phyloP scores from a whole-genome alignment of 2,329 filamentous ascomycete species.

The Cyphellophora europaea region DNA sequence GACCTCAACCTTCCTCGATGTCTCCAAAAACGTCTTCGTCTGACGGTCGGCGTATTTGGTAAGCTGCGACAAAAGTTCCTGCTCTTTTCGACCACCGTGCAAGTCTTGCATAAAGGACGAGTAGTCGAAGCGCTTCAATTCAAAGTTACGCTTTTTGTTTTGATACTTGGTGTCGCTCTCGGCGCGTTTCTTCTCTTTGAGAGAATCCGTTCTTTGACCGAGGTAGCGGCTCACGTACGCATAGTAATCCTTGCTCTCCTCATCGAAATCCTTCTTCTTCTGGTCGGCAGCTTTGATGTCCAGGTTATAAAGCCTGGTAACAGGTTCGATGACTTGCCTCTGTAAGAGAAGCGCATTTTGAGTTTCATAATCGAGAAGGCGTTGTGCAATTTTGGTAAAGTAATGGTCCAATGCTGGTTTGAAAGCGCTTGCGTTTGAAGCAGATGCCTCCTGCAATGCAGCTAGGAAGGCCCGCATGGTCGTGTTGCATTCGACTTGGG shows the following conservation, averaged over 20 bases:
- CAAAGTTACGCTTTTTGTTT: constrained; percentile 84
- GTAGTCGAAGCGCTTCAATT: constrained; percentile 96
- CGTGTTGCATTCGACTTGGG: constrained; percentile 78
- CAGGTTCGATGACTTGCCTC: constrained; percentile 87
- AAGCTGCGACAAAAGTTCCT: constrained; percentile 87
- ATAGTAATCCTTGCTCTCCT: constrained; percentile 98
- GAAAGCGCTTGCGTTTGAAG: constrained; percentile 91
- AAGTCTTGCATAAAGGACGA: constrained; percentile 98
- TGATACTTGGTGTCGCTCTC: constrained; percentile 97
- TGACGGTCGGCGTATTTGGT: constrained; percentile 91
- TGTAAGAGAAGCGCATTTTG: constrained; percentile 78
- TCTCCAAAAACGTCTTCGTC: constrained; percentile 68
- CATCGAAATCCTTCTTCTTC: constrained; percentile 96
- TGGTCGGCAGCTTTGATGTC: constrained; percentile 97
- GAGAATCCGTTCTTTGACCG: constrained; percentile 88
- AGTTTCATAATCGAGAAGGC: constrained; percentile 80
- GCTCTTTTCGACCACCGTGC: constrained; percentile 97
- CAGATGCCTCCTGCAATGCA: constrained; percentile 75
- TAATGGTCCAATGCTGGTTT: constrained; percentile 95
- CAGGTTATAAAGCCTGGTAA: constrained; percentile 81
- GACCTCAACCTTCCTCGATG: constrained; percentile 78
- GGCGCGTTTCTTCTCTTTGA: constrained; percentile 93
- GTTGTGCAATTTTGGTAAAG: constrained; percentile 89
- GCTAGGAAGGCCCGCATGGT: constrained; percentile 75
- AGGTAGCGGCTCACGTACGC: constrained; percentile 89